Evolutionary conservation across 2,329 filamentous ascomycete genomes (phyloP).

Genomic region (Cercospora sojina): DNA sequence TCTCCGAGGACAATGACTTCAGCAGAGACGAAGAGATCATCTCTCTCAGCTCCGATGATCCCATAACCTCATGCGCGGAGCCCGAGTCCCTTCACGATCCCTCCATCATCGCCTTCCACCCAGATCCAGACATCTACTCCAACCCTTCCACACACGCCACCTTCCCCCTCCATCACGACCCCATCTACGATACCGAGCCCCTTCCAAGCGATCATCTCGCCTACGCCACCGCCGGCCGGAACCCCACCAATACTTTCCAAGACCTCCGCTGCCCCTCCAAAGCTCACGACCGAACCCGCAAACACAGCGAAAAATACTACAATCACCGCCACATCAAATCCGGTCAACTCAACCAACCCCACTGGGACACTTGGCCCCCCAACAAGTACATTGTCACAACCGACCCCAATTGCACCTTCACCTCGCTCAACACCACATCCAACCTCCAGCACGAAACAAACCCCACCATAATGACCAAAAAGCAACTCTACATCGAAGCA

Average conservation of each 20-base stretch:
- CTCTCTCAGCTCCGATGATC: slow-evolving; percentile 20
- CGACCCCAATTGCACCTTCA: not conserved
- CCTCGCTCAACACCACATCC: not conserved
- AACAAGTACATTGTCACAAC: not conserved
- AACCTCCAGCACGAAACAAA: slow-evolving; percentile 17
- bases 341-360: slow-evolving; percentile 15
- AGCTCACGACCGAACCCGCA: slow-evolving; percentile 16
- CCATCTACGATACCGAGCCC: not conserved
- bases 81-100: not conserved
- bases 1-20: not conserved
- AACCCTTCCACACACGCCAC: not conserved
- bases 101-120: not conserved
- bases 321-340: slow-evolving; percentile 16
- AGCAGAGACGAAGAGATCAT: slow-evolving; percentile 7
- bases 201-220: not conserved
- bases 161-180: not conserved
- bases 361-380: slow-evolving; percentile 3
- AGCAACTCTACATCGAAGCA: slow-evolving; percentile 1
- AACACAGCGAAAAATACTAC: slow-evolving; percentile 19
- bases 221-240: slow-evolving; percentile 16
- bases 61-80: slow-evolving; percentile 4
- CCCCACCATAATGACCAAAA: slow-evolving; percentile 2
- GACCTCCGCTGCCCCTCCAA: slow-evolving; percentile 24
- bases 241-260: slow-evolving; percentile 15
- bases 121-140: not conserved